A percentile compares a stretch with the other conserved stretches of the same genome.
Conservation (phyloP, 371 early-diverging fungal genomes). For the Phascolomyces articulosus region DNA sequence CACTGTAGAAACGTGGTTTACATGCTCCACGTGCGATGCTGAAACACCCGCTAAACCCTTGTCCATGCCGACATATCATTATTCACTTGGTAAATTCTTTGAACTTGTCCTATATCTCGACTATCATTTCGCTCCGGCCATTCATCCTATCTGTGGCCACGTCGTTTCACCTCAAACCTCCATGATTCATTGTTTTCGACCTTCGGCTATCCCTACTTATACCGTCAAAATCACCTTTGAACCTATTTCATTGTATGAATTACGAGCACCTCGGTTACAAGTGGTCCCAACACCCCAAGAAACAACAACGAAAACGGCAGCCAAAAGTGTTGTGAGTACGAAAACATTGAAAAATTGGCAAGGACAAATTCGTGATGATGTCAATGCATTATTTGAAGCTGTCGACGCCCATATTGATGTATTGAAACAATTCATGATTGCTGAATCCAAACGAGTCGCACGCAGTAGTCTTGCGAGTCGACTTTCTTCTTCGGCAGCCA, state of each 20-base stretch:
- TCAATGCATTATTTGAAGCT: conserved; percentile 31
- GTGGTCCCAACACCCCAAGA: conserved; percentile 18
- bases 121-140: conserved; percentile 37
- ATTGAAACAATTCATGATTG: conserved; percentile 18
- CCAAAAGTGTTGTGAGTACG: conserved; percentile 14
- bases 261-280: conserved; percentile 64
- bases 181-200: conserved; percentile 49
- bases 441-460: conserved; percentile 15
- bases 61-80: conserved; percentile 44
- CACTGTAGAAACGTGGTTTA: conserved; percentile 48
- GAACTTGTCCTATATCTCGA: conserved; percentile 60
- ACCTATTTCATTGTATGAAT: conserved; percentile 55
- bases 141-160: conserved; percentile 25
- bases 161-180: conserved; percentile 34
- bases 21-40: conserved; percentile 50
- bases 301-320: conserved; percentile 2
- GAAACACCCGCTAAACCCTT: conserved; percentile 35
- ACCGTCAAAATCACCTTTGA: conserved; percentile 58
- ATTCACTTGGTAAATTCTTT: conserved; percentile 68
- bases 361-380: conserved; percentile 18
- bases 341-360: conserved; percentile 15
- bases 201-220: conserved; percentile 19
- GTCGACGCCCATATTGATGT: conserved; percentile 26
- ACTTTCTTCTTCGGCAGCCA: too few species aligned
- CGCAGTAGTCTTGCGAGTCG: neutral